Base-by-base conservation (phyloP, 1,284 basidiomycete genomes). In the Waitea zeae region DNA sequence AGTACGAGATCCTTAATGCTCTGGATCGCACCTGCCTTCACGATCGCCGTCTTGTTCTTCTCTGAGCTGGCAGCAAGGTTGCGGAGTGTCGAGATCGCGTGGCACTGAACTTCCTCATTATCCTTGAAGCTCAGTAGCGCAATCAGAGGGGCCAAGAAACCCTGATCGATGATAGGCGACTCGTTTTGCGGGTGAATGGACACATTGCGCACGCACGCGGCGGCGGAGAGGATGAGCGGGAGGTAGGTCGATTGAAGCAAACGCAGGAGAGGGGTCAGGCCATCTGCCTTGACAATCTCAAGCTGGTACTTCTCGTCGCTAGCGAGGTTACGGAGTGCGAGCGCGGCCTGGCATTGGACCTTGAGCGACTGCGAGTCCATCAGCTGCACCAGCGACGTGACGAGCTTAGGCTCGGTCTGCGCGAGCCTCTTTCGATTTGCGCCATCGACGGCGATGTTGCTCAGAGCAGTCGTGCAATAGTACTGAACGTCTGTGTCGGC, bases 281-380 rank as follows among this genome's bases (percentile, higher is more conserved):
- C 95, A 44, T 93, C 88, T 31, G 87, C 82, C 51, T 89, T 92
- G 46, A 99, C 95, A 40, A 99, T 98, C 54, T 99, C 95, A 36
- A 97, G 70, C 52, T 98, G 95, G 56, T 98, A 99, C 62, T 97
- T 97, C 60, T 98, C 89, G 55, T 99, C 95, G 46, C 87, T 92
- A 26, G 95, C 95, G 36, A 99, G 69, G 59, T 99, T 99, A 29
- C 95, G 74, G 3, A 99, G 67, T 9, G 95, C 95, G 34, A 99
- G 64, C 7, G 95, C 95, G 29, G 95, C 89, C 56, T 99, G 95
- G 51, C 95, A 99, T 54, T 99, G 95, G 4, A 99, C 95, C 58
- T 99, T 99, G 49, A 99, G 64, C 54, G 89, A 95, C 26, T 84
- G 74, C 49, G 88, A 95, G 49, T 98, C 93, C 95, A 99, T 98